Conservation (phyloP, 1,139 yeast species). For the Yamadazyma siamensis region DNA sequence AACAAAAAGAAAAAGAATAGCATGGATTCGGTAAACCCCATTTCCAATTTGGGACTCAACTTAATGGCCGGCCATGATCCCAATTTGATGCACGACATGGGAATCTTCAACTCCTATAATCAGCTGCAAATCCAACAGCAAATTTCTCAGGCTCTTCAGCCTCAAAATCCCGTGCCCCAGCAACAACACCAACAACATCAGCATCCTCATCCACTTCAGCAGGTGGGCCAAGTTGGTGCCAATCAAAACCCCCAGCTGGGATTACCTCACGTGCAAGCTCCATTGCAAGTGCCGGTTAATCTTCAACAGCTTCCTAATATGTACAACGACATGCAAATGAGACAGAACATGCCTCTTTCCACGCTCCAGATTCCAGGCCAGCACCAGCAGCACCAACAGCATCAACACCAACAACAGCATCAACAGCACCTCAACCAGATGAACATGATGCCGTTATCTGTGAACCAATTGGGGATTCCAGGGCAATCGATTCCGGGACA, state of each 20-base stretch:
- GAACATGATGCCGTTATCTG: slow-evolving; percentile 3
- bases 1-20: slow-evolving; percentile 44
- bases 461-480: not conserved
- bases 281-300: slow-evolving; percentile 3
- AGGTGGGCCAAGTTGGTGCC: slow-evolving; percentile 7
- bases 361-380: slow-evolving; percentile 2
- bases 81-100: slow-evolving; percentile 7
- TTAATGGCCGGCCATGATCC: slow-evolving; percentile 6
- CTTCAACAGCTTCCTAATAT: slow-evolving; percentile 8
- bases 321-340: slow-evolving; percentile 7
- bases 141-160: slow-evolving; percentile 15
- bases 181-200: slow-evolving; percentile 4
- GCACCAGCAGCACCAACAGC: slow-evolving; percentile 7
- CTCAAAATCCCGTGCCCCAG: slow-evolving; percentile 13
- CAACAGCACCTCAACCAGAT: slow-evolving; percentile 1
- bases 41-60: slow-evolving; percentile 2
- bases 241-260: slow-evolving; percentile 8
- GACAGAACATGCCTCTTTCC: slow-evolving; percentile 5
- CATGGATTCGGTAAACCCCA: slow-evolving; percentile 5
- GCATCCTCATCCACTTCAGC: slow-evolving; percentile 9
- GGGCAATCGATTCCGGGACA: too few relatives aligned
- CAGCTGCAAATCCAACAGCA: slow-evolving; percentile 15
- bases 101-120: slow-evolving; percentile 6
- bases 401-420: not conserved
- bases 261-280: slow-evolving; percentile 8